These are phyloP conservation scores for Vitis labrusca DNA, from an alignment of 164 flowering plant genomes.

Conservation along the genomic window DNA sequence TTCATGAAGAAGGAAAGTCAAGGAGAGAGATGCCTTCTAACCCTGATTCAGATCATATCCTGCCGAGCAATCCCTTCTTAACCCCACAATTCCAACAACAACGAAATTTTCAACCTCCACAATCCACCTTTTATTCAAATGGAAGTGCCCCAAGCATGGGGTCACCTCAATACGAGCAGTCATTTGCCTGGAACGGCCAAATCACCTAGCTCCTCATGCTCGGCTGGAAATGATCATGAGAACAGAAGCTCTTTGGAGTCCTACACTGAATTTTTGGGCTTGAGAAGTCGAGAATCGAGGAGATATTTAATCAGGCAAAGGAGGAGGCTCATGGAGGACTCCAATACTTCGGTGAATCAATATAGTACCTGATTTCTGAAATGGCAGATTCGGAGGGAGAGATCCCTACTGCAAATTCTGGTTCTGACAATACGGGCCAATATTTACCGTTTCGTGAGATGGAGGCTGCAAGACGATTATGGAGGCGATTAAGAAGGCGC, in stretches of 20 bases:
- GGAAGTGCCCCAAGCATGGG: too few relatives aligned
- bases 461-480: conserved; percentile 69
- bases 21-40: too few relatives aligned
- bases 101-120: too few relatives aligned
- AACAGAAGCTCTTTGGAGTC: conserved; percentile 66
- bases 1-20: too few relatives aligned
- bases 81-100: too few relatives aligned
- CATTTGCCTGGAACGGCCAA: too few relatives aligned
- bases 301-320: conserved; percentile 54
- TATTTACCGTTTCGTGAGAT: conserved; percentile 56
- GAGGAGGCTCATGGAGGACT: conserved; percentile 30
- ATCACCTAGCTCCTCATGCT: conserved; percentile 54
- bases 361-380: conserved; percentile 34
- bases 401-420: conserved; percentile 49
- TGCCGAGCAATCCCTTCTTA: too few relatives aligned
- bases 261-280: conserved; percentile 71
- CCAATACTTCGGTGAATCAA: conserved; percentile 1
- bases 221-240: conserved; percentile 63
- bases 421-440: conserved; percentile 52
- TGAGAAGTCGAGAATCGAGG: conserved; percentile 68
- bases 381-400: conserved; percentile 57
- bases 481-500: conserved; percentile 80
- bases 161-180: too few relatives aligned
- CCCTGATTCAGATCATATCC: too few relatives aligned
- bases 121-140: too few relatives aligned